Evolutionary conservation across 2,329 filamentous ascomycete genomes (phyloP).

Genomic region (Pyrenophora graminea): DNA sequence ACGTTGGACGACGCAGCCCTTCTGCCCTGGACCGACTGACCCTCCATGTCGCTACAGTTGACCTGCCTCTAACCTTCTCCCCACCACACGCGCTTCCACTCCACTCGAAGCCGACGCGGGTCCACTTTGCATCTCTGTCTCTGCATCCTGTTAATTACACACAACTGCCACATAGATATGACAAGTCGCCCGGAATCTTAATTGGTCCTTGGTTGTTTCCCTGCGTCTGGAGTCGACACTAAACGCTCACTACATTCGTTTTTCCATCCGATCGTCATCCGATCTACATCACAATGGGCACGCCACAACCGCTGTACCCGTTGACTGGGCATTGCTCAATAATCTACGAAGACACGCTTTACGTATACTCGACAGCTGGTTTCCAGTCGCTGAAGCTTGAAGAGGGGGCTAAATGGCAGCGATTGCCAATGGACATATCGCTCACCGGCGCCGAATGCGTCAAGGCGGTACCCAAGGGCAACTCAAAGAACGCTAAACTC

Average conservation of each 20-base stretch:
- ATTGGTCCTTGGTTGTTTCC: constrained; percentile 23
- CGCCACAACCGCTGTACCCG: constrained; percentile 70
- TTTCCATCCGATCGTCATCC: constrained; percentile 14
- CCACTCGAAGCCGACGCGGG: background rate
- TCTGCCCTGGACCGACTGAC: constrained; percentile 25
- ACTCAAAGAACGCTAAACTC: constrained; percentile 65
- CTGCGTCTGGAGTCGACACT: constrained; percentile 24
- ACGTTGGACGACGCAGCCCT: constrained; percentile 19
- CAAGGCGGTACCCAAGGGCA: constrained; percentile 63
- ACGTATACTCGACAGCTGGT: constrained; percentile 74
- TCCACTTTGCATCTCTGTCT: background rate
- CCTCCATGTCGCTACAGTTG: constrained; percentile 17
- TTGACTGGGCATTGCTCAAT: constrained; percentile 81
- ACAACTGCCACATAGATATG: constrained; percentile 34
- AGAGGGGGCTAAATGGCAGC: constrained; percentile 72
- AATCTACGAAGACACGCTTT: constrained; percentile 79
- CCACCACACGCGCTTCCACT: background rate
- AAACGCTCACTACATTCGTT: constrained; percentile 23
- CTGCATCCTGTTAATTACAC: background rate
- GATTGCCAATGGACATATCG: constrained; percentile 66
- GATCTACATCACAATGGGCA: constrained; percentile 61
- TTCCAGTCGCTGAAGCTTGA: constrained; percentile 75
- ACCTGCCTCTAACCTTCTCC: constrained; percentile 9
- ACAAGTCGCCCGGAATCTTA: constrained; percentile 29
- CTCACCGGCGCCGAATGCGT: constrained; percentile 81